phyloP scores from a whole-genome alignment of 2,329 filamentous ascomycete genomes.

The Hypocreales sp. region DNA sequence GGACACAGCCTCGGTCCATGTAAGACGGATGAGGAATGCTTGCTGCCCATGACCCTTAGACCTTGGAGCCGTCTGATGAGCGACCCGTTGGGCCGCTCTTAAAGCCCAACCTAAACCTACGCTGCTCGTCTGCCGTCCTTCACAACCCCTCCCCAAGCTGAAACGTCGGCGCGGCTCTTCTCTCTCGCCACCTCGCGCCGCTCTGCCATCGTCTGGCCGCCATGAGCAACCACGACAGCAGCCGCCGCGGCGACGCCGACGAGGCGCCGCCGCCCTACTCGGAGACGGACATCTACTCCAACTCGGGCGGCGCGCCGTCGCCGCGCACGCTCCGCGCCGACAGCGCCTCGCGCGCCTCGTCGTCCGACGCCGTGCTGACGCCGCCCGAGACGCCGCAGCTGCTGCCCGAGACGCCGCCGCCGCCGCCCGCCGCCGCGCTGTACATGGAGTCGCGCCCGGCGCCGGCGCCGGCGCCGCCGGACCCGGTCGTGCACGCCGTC shows the following conservation, averaged over 20 bases:
- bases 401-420: conserved; percentile 7
- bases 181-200: too few relatives aligned
- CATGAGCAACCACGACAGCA: conserved; percentile 7
- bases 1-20: too few relatives aligned
- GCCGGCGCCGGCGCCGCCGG: conserved; percentile 7
- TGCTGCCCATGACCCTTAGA: too few relatives aligned
- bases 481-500: conserved; percentile 18
- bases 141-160: too few relatives aligned
- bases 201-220: conserved; percentile 1
- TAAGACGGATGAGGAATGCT: too few relatives aligned
- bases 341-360: conserved; percentile 20
- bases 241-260: conserved; percentile 9
- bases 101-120: too few relatives aligned
- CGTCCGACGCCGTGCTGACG: conserved; percentile 32
- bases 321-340: conserved; percentile 17
- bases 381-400: conserved; percentile 32
- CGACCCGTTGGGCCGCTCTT: too few relatives aligned
- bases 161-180: too few relatives aligned
- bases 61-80: too few relatives aligned
- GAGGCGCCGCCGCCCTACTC: conserved; percentile 38
- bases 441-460: conserved; percentile 32
- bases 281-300: conserved; percentile 40
- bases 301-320: conserved; percentile 14
- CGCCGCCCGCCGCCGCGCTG: conserved; percentile 8
- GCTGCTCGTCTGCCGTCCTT: too few relatives aligned